Conservation (phyloP, 192 early-diverging fungal species). For the Phycomyces blakesleeanus region DNA sequence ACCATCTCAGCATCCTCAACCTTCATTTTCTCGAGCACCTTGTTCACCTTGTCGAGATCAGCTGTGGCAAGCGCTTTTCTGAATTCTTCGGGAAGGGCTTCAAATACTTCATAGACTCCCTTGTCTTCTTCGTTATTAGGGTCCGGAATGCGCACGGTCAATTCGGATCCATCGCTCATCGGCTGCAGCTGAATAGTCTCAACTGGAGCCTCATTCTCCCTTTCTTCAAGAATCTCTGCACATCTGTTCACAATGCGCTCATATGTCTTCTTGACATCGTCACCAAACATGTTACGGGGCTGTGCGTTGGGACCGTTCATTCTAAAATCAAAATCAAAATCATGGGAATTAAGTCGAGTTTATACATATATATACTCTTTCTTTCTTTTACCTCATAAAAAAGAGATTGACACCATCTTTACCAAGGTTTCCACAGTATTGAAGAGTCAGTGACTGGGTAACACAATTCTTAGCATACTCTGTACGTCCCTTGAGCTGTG, state of each 20-base stretch:
- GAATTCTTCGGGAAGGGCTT: slow-evolving; percentile 63
- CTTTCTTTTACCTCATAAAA: slow-evolving; percentile 61
- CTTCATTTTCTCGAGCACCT: slow-evolving; percentile 62
- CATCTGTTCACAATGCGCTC: slow-evolving; percentile 76
- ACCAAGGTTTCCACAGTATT: slow-evolving; percentile 83
- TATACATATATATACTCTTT: not conserved
- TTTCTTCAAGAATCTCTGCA: slow-evolving; percentile 53
- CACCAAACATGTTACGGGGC: slow-evolving; percentile 76
- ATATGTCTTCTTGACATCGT: slow-evolving; percentile 85
- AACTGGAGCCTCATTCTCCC: slow-evolving; percentile 37
- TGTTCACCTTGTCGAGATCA: slow-evolving; percentile 83
- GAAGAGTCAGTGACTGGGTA: slow-evolving; percentile 75
- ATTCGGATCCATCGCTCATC: slow-evolving; percentile 63
- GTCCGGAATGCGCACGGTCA: slow-evolving; percentile 65
- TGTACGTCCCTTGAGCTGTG: slow-evolving; percentile 69
- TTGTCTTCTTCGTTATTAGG: slow-evolving; percentile 49
- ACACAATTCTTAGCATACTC: slow-evolving; percentile 71
- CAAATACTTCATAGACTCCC: slow-evolving; percentile 64
- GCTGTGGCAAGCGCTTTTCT: slow-evolving; percentile 71
- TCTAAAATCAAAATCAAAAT: slow-evolving; percentile 28
- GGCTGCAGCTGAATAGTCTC: slow-evolving; percentile 75
- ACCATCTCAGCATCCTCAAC: slow-evolving; percentile 74
- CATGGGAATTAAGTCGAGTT: not conserved
- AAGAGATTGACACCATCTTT: slow-evolving; percentile 81
- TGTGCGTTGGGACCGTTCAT: slow-evolving; percentile 44